Evolutionary conservation across 179 eudicot species (phyloP), one percentile per base, ranked within the genome.

Genomic region (Silene vulgaris): DNA sequence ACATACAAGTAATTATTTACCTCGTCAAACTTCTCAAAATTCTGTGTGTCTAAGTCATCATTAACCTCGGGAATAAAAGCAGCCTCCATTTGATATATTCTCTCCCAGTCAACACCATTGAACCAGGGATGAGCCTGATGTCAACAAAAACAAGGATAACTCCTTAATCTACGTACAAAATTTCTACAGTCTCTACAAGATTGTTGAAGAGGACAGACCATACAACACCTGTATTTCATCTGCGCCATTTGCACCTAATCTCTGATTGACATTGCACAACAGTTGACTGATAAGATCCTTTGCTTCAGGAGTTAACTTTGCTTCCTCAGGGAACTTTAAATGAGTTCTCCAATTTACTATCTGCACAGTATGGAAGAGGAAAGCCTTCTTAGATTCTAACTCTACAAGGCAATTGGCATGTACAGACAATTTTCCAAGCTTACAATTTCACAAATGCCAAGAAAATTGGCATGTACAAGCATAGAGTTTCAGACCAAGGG

Each of bases 1-100:
- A 17, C 59, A 29, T 65, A 45, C 26, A 21, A 48, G 50, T 68
- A 43, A 26, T 14, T 70, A n/a, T 21, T 43, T 84, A 91, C 98
- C 91, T 91, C 97, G 23, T 93, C 98, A 85, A 93, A 93, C 88
- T 93, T 91, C 82, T 93, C 98, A 76, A 93, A 93, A 75, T 93
- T 93, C 75, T 93, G 98, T 60, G 98, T 91, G 77, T 93, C 98
- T 82, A 93, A 80, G 81, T 93, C 98, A 82, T 93, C 97, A 23
- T 88, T 93, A 74, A 93, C 98, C 86, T 93, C 96, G 37, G 98
- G 98, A 82, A 91, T 80, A 76, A 93, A 93, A 37, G 98, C 98
- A 79, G 98, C 97, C 76, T 93, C 97, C 87, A 91, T 88, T 71
- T 91, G 86, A 76, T 86, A 93, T 75, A 93, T 85, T 75, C 89